Base-by-base conservation (phyloP, 345 rosid genomes). In the Leavenworthia alabamica region DNA sequence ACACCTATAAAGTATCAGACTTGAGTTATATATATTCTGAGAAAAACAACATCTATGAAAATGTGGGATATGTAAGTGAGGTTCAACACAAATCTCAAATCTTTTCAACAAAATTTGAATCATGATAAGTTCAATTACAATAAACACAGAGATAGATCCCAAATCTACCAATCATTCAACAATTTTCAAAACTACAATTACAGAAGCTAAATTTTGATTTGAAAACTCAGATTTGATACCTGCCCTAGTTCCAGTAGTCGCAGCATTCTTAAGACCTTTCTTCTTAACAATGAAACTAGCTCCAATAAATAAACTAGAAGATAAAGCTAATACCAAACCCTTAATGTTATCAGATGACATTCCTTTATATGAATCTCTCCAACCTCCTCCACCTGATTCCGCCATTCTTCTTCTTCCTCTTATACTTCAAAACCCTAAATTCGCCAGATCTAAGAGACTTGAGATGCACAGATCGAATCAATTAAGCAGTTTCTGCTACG, bases 281-380 rank as follows among this genome's bases (percentile, higher is more conserved):
- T 89, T 86, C 83, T 89, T 89, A 41, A 89, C 80, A 40, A 89
- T 89, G 82, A 89, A 89, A 58, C 95, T 86, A 26, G 88, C 88
- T 16, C 97, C 97, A 49, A 86, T 89, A 74, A 89, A 89, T 16
- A 82, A 56, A 71, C 97, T 89, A 2, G 95, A 89, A 42, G 95
- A 84, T 41, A 89, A 53, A 4, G 95, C 97, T 76, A 89, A 65
- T 37, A 86, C 82, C 78, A 89, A 73, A 11, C 97, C 97, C 80
- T 86, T 86, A 40, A 83, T 70, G 70, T 86, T 89, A 78, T 86
- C 97, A 9, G 85, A 70, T 12, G 97, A 83, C 89, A 89, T 86
- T 14, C 91, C 95, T 63, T 36, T 77, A 59, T 86, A 72, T 0
- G 80, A 64, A 44, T 82, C 90, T 8, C 69, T 63, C 86, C 81